Percentiles rank a stretch among this genome's conserved stretches.
Evolutionary conservation across 2,329 filamentous ascomycete species (phyloP).

Genomic region (Pseudogymnoascus sp.): DNA sequence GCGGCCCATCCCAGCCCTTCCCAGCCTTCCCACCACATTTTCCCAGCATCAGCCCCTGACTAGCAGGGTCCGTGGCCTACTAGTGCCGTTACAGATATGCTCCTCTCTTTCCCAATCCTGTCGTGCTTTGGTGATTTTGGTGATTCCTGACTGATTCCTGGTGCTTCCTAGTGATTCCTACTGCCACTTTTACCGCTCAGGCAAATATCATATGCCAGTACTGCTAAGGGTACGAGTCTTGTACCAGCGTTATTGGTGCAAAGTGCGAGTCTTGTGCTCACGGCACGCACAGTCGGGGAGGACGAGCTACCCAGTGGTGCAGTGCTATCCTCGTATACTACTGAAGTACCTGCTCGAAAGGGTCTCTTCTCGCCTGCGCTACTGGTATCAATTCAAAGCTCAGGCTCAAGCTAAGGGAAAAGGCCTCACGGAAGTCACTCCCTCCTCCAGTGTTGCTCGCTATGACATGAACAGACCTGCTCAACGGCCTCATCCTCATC

Average conservation of each 20-base stretch:
- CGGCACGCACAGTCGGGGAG: neutral
- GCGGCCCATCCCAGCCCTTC: neutral
- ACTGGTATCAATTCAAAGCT: neutral
- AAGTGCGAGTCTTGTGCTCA: neutral
- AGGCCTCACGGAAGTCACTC: neutral
- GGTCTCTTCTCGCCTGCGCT: neutral
- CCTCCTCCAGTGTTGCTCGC: neutral
- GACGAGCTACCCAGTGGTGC: neutral
- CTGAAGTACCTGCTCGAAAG: neutral
- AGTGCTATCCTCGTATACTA: neutral
- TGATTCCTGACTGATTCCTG: neutral
- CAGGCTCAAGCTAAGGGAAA: neutral
- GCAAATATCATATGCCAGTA: neutral
- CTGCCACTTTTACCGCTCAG: neutral
- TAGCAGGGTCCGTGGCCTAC: neutral
- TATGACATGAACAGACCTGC: neutral
- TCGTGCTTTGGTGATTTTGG: neutral
- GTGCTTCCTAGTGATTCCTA: neutral
- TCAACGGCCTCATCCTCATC: neutral
- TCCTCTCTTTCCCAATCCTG: constrained; percentile 1
- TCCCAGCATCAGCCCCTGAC: constrained; percentile 3
- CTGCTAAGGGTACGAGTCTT: neutral
- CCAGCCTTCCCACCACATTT: neutral
- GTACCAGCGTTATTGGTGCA: neutral
- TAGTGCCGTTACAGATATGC: neutral